These are phyloP conservation scores for Helicocarpus griseus DNA, from an alignment of 2,329 filamentous ascomycete genomes.

Conservation along the genomic window DNA sequence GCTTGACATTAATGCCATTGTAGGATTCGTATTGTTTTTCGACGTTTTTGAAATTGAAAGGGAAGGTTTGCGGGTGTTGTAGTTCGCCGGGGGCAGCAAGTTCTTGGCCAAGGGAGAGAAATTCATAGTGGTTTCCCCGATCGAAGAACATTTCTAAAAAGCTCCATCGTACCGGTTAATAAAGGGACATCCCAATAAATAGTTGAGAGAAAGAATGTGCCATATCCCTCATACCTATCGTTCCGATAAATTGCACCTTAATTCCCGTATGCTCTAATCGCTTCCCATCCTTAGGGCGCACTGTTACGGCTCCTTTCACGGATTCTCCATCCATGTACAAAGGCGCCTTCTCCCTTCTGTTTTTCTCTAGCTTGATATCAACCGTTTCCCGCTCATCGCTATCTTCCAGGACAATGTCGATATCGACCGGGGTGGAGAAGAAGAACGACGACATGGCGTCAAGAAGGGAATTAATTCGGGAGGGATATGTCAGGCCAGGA, in stretches of 20 bases:
- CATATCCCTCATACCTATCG: constrained; percentile 59
- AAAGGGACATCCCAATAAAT: constrained; percentile 5
- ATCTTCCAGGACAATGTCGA: constrained; percentile 95
- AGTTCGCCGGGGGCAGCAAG: constrained; percentile 94
- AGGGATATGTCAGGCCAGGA: background rate
- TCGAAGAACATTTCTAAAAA: constrained; percentile 96
- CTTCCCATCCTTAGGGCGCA: constrained; percentile 96
- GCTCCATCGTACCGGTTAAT: constrained; percentile 4
- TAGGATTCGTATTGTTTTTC: constrained; percentile 99
- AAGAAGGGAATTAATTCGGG: background rate
- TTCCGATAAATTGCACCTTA: constrained; percentile 99
- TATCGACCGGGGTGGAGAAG: constrained; percentile 96
- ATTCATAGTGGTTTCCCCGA: constrained; percentile 97
- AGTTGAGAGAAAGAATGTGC: background rate
- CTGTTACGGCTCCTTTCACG: constrained; percentile 89
- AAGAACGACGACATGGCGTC: constrained; percentile 86
- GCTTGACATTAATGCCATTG: constrained; percentile 98
- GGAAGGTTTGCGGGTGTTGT: constrained; percentile 95
- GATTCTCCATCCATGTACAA: constrained; percentile 98
- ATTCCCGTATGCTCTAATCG: constrained; percentile 95
- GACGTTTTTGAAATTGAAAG: constrained; percentile 99
- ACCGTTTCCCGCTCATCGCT: constrained; percentile 89
- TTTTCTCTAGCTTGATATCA: constrained; percentile 97
- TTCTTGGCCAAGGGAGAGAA: constrained; percentile 93
- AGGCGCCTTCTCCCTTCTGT: constrained; percentile 89